Evolutionary conservation across 495 filamentous ascomycete genomes (phyloP).

Genomic region (Recurvomyces mirabilis): DNA sequence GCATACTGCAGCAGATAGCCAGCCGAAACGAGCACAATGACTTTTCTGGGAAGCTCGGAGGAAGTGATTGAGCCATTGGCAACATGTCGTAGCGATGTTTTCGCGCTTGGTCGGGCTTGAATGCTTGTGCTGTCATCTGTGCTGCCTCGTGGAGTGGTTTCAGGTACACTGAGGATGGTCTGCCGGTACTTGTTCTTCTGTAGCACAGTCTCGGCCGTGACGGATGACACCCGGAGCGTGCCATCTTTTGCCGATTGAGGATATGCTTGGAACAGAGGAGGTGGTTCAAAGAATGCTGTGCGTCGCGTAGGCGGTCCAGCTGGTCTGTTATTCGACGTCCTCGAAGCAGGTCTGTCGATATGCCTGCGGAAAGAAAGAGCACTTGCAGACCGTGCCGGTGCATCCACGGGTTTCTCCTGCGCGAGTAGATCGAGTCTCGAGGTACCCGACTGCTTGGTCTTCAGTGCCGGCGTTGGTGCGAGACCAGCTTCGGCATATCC

Average conservation of each 20-base stretch:
- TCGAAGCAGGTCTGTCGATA: neutral
- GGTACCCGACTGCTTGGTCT: no score
- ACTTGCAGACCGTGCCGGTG: no score
- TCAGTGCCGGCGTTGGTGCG: conserved; percentile 3
- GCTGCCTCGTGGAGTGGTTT: conserved; percentile 29
- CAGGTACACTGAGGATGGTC: conserved; percentile 11
- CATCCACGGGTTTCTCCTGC: no score
- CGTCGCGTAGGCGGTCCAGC: neutral
- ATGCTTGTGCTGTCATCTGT: conserved; percentile 23
- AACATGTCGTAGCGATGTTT: conserved; percentile 33
- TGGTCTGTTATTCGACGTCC: neutral
- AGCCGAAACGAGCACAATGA: conserved; percentile 68
- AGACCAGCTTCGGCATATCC: conserved; percentile 28
- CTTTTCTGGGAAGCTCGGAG: conserved; percentile 69
- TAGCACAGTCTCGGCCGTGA: conserved; percentile 50
- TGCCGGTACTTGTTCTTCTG: conserved; percentile 45
- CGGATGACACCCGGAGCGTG: conserved; percentile 37
- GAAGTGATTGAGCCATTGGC: conserved; percentile 50
- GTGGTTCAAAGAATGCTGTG: conserved; percentile 50
- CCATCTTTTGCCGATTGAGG: conserved; percentile 63
- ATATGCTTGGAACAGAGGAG: conserved; percentile 83
- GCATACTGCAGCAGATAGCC: conserved; percentile 84
- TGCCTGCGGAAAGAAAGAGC: conserved; percentile 2
- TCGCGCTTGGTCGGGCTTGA: conserved; percentile 1
- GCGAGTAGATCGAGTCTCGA: no score